Conservation (phyloP, 2,329 filamentous ascomycete species). For the Sphaerulina musiva region DNA sequence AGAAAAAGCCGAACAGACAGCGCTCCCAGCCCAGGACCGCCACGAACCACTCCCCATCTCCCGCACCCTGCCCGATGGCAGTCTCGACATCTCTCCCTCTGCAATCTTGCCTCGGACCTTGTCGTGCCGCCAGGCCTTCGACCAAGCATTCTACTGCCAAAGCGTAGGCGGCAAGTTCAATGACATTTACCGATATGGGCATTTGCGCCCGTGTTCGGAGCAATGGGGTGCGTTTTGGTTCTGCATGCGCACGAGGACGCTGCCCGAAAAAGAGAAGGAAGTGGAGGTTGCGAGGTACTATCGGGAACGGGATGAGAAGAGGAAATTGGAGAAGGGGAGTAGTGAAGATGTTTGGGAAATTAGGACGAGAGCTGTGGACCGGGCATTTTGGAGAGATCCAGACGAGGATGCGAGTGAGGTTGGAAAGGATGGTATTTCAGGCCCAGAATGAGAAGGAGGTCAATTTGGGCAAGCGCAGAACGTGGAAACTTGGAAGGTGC, state of each 20-base stretch:
- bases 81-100: slow-evolving; percentile 45
- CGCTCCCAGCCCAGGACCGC: slow-evolving; percentile 9
- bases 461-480: too few species aligned
- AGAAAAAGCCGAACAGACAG: slow-evolving; percentile 21
- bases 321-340: slow-evolving; percentile 53
- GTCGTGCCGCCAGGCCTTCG: slow-evolving; percentile 86
- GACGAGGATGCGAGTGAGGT: slow-evolving; percentile 24
- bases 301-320: slow-evolving; percentile 10
- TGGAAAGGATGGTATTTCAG: slow-evolving; percentile 2
- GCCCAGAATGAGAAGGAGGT: slow-evolving; percentile 3
- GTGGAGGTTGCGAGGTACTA: slow-evolving; percentile 51
- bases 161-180: slow-evolving; percentile 86
- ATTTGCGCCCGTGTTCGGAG: slow-evolving; percentile 68
- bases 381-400: slow-evolving; percentile 38
- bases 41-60: slow-evolving; percentile 14
- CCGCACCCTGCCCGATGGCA: slow-evolving; percentile 26
- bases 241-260: slow-evolving; percentile 78
- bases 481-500: too few species aligned
- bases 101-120: slow-evolving; percentile 72
- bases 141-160: slow-evolving; percentile 90
- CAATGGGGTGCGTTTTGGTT: slow-evolving; percentile 96
- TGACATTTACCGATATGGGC: slow-evolving; percentile 80
- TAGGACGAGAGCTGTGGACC: slow-evolving; percentile 56
- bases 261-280: slow-evolving; percentile 53
- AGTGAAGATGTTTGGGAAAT: slow-evolving; percentile 89